phyloP scores from a whole-genome alignment of 441 rosid genomes.

The Rhodomyrtus psidioides region DNA sequence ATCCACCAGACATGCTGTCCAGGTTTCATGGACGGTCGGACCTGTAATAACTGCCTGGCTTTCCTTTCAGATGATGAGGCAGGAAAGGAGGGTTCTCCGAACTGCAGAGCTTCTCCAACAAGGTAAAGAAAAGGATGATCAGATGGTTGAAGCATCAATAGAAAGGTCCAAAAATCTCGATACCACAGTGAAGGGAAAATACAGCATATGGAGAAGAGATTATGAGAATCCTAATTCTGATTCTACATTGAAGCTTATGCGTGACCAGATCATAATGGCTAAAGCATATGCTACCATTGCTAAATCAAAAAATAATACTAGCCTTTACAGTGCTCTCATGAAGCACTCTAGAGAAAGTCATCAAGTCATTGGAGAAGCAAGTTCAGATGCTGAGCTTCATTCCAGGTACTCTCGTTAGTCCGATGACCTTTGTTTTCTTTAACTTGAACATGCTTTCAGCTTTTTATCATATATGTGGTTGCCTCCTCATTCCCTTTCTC shows the following conservation, averaged over 20 bases:
- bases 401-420: slow-evolving; percentile 40
- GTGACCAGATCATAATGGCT: slow-evolving; percentile 93
- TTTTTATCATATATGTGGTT: slow-evolving; percentile 1
- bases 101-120: slow-evolving; percentile 47
- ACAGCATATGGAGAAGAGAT: slow-evolving; percentile 93
- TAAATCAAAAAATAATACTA: slow-evolving; percentile 47
- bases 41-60: slow-evolving; percentile 13
- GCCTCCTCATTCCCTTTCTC: not conserved
- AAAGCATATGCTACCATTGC: slow-evolving; percentile 89
- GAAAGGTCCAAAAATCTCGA: slow-evolving; percentile 42
- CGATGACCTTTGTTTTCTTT: slow-evolving; percentile 2
- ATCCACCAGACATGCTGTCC: not conserved
- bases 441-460: not conserved
- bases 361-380: slow-evolving; percentile 62
- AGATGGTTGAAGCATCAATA: slow-evolving; percentile 50
- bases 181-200: slow-evolving; percentile 55
- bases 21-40: slow-evolving; percentile 6
- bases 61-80: slow-evolving; percentile 43
- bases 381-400: slow-evolving; percentile 70
- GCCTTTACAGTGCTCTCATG: slow-evolving; percentile 49
- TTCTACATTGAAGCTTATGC: slow-evolving; percentile 75
- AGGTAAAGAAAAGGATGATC: slow-evolving; percentile 47
- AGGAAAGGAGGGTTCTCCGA: slow-evolving; percentile 52
- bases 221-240: slow-evolving; percentile 74
- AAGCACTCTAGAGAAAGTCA: slow-evolving; percentile 51